A percentile compares a stretch with the other conserved stretches of the same genome.
Conservation (phyloP, 2,329 filamentous ascomycete species). For the Epicoccum sorghinum region DNA sequence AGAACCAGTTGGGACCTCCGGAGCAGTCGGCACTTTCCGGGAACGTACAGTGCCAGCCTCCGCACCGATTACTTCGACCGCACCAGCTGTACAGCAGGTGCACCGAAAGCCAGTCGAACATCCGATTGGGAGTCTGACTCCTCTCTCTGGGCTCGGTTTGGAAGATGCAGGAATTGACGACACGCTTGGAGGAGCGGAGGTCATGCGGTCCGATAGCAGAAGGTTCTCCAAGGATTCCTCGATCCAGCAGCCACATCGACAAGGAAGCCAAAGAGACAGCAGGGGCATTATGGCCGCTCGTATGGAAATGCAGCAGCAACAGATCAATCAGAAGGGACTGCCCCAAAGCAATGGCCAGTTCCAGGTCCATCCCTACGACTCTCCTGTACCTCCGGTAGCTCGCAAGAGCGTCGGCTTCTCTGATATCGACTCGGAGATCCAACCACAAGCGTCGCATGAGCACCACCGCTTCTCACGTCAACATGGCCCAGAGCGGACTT, state of each 20-base stretch:
- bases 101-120: conserved; percentile 30
- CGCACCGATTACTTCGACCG: conserved; percentile 5
- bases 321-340: conserved; percentile 43
- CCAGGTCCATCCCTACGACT: conserved; percentile 36
- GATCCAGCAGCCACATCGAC: conserved; percentile 24
- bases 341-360: conserved; percentile 42
- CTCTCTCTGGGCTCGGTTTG: conserved; percentile 41
- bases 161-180: conserved; percentile 42
- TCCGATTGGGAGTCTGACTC: conserved; percentile 11
- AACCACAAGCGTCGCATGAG: conserved; percentile 31
- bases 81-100: conserved; percentile 24
- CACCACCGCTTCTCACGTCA: conserved; percentile 43
- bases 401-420: conserved; percentile 52
- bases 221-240: conserved; percentile 26
- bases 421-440: conserved; percentile 30
- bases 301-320: conserved; percentile 48
- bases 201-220: conserved; percentile 46
- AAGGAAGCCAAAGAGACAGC: conserved; percentile 35
- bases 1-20: conserved; percentile 35
- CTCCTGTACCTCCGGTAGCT: conserved; percentile 37
- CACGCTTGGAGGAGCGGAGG: conserved; percentile 29
- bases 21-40: conserved; percentile 39
- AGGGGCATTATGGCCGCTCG: conserved; percentile 44
- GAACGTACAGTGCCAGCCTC: conserved; percentile 29
- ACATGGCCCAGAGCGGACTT: conserved; percentile 56